Conservation (phyloP, 2,329 filamentous ascomycete genomes). For the Capronia coronata region DNA sequence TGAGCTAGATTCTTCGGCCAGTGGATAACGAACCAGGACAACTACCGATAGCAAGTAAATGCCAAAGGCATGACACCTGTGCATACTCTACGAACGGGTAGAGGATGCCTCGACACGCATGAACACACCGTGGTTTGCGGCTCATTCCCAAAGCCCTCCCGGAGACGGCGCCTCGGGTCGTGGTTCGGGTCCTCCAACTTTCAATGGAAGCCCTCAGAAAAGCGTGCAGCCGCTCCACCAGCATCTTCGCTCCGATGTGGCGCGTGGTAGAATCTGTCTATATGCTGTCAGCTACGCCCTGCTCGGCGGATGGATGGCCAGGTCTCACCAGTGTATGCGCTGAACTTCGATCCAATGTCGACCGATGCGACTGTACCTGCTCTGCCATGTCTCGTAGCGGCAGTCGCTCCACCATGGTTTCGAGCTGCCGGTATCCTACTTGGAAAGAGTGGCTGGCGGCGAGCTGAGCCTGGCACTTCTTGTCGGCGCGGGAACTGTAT, state of each 20-base stretch:
- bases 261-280: constrained; percentile 3
- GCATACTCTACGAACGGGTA: too few species aligned
- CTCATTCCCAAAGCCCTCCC: too few species aligned
- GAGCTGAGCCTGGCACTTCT: constrained; percentile 5
- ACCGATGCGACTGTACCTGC: neutral
- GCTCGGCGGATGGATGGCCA: too few species aligned
- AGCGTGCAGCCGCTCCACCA: neutral
- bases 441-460: constrained; percentile 2
- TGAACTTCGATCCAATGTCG: neutral
- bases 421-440: constrained; percentile 3
- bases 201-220: neutral
- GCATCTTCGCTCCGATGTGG: neutral
- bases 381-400: constrained; percentile 3
- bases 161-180: too few species aligned
- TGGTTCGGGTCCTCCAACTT: too few species aligned
- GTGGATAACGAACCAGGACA: too few species aligned
- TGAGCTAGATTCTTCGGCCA: too few species aligned
- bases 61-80: too few species aligned
- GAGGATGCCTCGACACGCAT: too few species aligned
- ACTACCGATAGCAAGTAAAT: too few species aligned
- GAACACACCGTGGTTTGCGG: too few species aligned
- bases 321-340: neutral
- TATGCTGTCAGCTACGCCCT: neutral
- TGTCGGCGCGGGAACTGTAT: neutral
- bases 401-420: constrained; percentile 2